Percentiles rank a stretch among this genome's conserved stretches.
phyloP scores from a whole-genome alignment of 2,329 filamentous ascomycete genomes.

The Calonectria fujianensis region DNA sequence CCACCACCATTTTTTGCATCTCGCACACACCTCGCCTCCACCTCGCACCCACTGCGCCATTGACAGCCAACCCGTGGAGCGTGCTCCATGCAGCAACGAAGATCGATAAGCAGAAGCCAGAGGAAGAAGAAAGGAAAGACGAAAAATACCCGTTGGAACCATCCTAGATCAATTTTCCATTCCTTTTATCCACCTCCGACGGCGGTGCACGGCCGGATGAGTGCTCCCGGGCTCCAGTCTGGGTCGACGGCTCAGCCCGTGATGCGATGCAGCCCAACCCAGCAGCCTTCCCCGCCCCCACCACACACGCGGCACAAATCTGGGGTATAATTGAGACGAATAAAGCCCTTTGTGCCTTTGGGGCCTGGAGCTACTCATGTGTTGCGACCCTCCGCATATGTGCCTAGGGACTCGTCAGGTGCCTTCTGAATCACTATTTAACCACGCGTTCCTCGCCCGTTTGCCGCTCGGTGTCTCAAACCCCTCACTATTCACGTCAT shows the following conservation, averaged over 20 bases:
- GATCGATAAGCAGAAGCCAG: constrained; percentile 6
- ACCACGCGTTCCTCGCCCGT: constrained; percentile 23
- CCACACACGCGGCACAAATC: constrained; percentile 32
- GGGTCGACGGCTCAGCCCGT: constrained; percentile 42
- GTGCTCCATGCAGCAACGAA: constrained; percentile 21
- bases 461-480: constrained; percentile 27
- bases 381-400: constrained; percentile 18
- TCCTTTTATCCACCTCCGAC: constrained; percentile 30
- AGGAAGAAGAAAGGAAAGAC: no score
- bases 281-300: constrained; percentile 52
- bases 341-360: constrained; percentile 32
- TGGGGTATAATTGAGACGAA: constrained; percentile 37
- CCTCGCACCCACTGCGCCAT: neutral
- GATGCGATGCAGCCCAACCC: constrained; percentile 35
- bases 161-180: constrained; percentile 18
- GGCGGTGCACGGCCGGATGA: constrained; percentile 44
- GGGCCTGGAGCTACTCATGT: constrained; percentile 23
- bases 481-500: constrained; percentile 27
- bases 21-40: neutral
- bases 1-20: constrained; percentile 17
- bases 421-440: constrained; percentile 23
- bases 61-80: constrained; percentile 22
- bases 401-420: constrained; percentile 21
- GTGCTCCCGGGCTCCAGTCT: constrained; percentile 43
- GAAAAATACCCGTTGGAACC: constrained; percentile 10